Percentiles rank a stretch among this genome's conserved stretches.
phyloP scores from a whole-genome alignment of 345 rosid genomes.

The Cardamine resedifolia region DNA sequence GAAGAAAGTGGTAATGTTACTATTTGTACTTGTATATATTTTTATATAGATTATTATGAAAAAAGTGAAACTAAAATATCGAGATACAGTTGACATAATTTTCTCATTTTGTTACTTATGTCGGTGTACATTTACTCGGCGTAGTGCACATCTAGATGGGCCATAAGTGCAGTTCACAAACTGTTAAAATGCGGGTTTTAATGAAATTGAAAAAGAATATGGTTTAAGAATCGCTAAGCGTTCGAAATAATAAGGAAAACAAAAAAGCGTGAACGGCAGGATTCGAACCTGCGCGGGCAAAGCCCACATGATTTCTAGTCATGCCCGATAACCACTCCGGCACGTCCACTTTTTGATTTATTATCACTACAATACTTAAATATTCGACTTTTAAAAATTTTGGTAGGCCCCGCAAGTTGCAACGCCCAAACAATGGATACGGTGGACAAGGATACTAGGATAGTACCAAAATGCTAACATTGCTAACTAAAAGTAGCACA shows the following conservation, averaged over 20 bases:
- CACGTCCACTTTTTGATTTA: conserved; percentile 10
- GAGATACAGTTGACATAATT: not conserved
- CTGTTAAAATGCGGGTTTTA: no score
- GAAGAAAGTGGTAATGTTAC: not conserved
- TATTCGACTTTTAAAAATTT: no score
- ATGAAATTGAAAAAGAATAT: no score
- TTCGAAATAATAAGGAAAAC: no score
- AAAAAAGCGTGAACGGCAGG: conserved; percentile 48
- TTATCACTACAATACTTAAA: fast-evolving
- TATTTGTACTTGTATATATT: no score
- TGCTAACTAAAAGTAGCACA: not conserved
- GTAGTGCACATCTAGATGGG: not conserved
- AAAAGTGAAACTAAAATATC: no score
- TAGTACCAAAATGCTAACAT: not conserved
- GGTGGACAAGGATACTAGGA: not conserved
- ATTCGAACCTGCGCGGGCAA: conserved; percentile 92
- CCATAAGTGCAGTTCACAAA: not conserved
- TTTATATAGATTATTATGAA: not conserved
- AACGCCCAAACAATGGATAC: not conserved
- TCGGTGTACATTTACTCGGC: not conserved
- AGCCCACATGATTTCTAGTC: conserved; percentile 96
- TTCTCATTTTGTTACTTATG: not conserved
- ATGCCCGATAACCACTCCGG: conserved; percentile 66
- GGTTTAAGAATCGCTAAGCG: no score
- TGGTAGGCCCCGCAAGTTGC: no score